phyloP scores from a whole-genome alignment of 768 basidiomycete genomes.

The Crucibulum laeve region DNA sequence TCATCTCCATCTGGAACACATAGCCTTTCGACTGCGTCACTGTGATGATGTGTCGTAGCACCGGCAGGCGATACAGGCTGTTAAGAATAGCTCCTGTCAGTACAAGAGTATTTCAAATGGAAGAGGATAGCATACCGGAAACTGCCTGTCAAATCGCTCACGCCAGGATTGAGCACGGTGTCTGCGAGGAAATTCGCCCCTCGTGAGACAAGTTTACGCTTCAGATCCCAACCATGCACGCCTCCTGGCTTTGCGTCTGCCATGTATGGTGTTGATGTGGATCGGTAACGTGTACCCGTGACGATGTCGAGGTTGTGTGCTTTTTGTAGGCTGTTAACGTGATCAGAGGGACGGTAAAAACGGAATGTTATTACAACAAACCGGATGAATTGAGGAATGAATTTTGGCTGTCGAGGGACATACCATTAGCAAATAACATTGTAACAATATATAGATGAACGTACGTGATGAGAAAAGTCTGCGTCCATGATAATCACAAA shows the following conservation, averaged over 20 bases:
- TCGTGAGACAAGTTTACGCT: constrained; percentile 80
- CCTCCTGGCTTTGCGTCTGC: constrained; percentile 69
- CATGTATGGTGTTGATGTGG: constrained; percentile 52
- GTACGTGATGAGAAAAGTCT: constrained; percentile 91
- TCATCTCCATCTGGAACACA: constrained; percentile 99
- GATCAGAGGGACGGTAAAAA: neutral
- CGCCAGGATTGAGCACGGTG: constrained; percentile 78
- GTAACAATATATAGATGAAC: constrained; percentile 20
- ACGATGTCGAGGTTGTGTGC: constrained; percentile 90
- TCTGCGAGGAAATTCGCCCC: constrained; percentile 91
- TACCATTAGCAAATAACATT: neutral
- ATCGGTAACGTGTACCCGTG: constrained; percentile 85
- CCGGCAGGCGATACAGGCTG: constrained; percentile 74
- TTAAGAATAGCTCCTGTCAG: constrained; percentile 1
- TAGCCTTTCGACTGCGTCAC: constrained; percentile 86
- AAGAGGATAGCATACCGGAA: constrained; percentile 56
- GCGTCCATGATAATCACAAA: constrained; percentile 98
- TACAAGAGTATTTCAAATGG: neutral
- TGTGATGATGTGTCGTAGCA: constrained; percentile 79
- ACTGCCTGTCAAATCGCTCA: constrained; percentile 87
- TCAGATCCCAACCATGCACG: constrained; percentile 91
- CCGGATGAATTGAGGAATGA: constrained; percentile 91
- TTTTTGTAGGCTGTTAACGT: constrained; percentile 60
- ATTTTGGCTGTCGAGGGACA: constrained; percentile 65
- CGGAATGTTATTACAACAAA: constrained; percentile 19